Evolutionary conservation across 2,329 filamentous ascomycete species (phyloP).

Genomic region (Thielaviopsis ethacetica): DNA sequence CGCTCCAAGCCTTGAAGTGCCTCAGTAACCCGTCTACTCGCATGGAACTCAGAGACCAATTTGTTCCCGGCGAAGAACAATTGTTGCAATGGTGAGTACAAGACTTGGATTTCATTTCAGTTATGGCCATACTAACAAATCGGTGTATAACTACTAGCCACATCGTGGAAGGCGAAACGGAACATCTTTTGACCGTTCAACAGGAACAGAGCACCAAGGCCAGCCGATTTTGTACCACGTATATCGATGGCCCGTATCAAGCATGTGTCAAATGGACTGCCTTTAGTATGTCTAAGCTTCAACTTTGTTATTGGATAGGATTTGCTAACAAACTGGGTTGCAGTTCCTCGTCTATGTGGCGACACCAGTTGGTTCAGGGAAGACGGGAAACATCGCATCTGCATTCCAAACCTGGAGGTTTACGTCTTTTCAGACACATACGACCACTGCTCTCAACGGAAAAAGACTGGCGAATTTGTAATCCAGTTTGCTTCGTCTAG

Average conservation of each 20-base stretch:
- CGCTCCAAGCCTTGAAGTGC: constrained; percentile 33
- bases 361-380: neutral
- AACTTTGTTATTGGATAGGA: neutral
- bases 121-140: neutral
- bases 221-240: constrained; percentile 37
- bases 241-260: constrained; percentile 36
- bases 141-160: constrained; percentile 22
- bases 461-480: neutral
- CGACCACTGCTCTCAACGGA: neutral
- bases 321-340: neutral
- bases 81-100: constrained; percentile 35
- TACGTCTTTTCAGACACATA: neutral
- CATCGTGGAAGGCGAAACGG: constrained; percentile 38
- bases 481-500: neutral
- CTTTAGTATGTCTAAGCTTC: constrained; percentile 30
- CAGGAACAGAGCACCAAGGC: constrained; percentile 31
- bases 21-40: constrained; percentile 19
- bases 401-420: neutral
- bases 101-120: neutral
- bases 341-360: neutral
- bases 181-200: constrained; percentile 37
- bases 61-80: constrained; percentile 28
- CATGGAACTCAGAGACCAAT: constrained; percentile 18
- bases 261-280: constrained; percentile 47
- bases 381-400: neutral